These are phyloP conservation scores for Cryomyces minteri DNA, from an alignment of 495 filamentous ascomycete species.

Conservation along the genomic window DNA sequence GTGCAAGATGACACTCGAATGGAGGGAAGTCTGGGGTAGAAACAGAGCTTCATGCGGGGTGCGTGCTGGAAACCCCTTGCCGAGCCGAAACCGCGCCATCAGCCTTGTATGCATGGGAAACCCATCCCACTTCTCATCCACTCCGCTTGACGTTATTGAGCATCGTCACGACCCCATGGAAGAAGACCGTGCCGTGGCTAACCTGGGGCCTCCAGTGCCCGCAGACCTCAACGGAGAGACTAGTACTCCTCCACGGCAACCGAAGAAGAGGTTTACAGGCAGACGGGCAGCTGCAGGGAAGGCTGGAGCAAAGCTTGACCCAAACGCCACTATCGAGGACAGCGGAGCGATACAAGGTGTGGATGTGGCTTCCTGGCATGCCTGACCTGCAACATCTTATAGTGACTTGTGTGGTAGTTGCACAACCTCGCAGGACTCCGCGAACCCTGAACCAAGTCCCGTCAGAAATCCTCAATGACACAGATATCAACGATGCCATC, in stretches of 20 bases:
- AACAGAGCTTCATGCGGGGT: neutral
- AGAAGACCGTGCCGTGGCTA: conserved; percentile 16
- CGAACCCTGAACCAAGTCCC: conserved; percentile 81
- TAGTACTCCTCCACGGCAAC: conserved; percentile 11
- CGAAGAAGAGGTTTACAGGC: conserved; percentile 22
- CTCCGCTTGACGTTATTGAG: too few relatives aligned
- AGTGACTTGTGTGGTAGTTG: conserved; percentile 12
- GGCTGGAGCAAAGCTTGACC: conserved; percentile 6
- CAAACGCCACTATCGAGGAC: conserved; percentile 20
- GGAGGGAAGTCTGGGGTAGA: neutral
- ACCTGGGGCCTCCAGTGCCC: conserved; percentile 13
- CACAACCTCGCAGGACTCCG: conserved; percentile 43
- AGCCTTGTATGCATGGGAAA: too few relatives aligned
- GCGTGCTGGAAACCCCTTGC: too few relatives aligned
- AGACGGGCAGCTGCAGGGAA: conserved; percentile 15
- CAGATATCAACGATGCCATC: conserved; percentile 79
- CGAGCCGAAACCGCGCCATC: too few relatives aligned
- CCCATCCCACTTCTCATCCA: too few relatives aligned
- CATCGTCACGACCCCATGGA: conserved; percentile 12
- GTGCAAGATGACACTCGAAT: neutral
- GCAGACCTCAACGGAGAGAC: conserved; percentile 14
- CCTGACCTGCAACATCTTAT: neutral
- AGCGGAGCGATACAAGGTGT: conserved; percentile 23
- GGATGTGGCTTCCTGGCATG: neutral
- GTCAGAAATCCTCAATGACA: conserved; percentile 64